Base-by-base conservation (phyloP, 495 filamentous ascomycete species). In the Podospora bellae-mahoneyi region DNA sequence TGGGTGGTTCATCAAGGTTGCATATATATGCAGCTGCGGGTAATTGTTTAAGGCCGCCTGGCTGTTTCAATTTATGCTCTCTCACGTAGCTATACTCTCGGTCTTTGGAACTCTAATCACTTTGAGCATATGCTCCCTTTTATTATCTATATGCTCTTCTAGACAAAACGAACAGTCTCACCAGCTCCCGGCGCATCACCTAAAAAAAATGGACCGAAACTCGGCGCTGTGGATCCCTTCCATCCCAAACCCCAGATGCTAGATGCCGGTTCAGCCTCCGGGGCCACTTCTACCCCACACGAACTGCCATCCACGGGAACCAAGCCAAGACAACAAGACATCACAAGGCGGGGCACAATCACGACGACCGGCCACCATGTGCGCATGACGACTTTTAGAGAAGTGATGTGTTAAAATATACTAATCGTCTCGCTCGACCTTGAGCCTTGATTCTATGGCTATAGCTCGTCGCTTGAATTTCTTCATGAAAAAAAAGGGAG, bases 161-260 rank as follows among this genome's bases (percentile, higher is more conserved):
- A 10, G 23, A 23, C 39, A 48, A 9, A 10, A 13, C 15, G 39
- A 10, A 48, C 39, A 16, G 39, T 60, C 13, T 60, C 58, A 15
- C 19, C 28, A 60, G 4, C 16, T 60, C 20, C 7, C 39, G 39
- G 39, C 39, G 39, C 9, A 16, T 48, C 39, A 13, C 15, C 15
- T 16, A 48, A 48, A 48, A 48, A 48, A 48, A 48, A 48, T 48
- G 39, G 39, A 48, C 39, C 39, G 39, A 48, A 48, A 16, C 9
- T 48, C 39, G 39, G 39, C 39, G 39, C 39, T 48, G 39, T 27
- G 65, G 65, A 28, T 65, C 58, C 70, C 20, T 60, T 27, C 16
- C 16, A 26, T 20, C 55, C 55, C 55, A 26, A 58, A 58, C 55
- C 55, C 39, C 55, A 58, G 55, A 26, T 20, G 55, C 55, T n/a